Evolutionary conservation across 2,329 filamentous ascomycete genomes (phyloP), one percentile per base, ranked within the genome.

Genomic region (Tolypocladium album): DNA sequence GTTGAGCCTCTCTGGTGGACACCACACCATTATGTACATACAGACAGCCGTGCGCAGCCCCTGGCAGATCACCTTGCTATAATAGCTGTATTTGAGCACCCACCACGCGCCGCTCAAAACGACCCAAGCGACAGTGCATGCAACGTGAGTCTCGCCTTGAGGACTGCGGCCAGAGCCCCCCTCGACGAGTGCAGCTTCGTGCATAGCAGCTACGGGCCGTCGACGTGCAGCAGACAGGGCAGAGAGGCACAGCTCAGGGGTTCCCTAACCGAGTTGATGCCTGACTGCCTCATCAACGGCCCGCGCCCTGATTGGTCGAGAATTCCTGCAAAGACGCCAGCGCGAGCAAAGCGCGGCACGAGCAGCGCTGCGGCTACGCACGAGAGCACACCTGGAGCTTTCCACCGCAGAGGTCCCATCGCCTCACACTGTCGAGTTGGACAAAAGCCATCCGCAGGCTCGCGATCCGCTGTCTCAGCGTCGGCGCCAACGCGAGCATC

Each of bases 261-360:
- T 12, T 36, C 17, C 50, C 31, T 20, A 57, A 31, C 27, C 27
- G 47, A 57, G 61, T 74, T 71, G 70, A 66, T 75, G 74, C 72
- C 74, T 74, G 71, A 67, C 66, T 68, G 73, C 73, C 74, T 75
- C 67, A 72, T 59, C 55, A 55, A 59, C 47, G 39, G 52, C 58
- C 24, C 57, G 45, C 55, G 60, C 20, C 24, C 45, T 71, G 66
- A 74, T 74, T 73, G 67, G 72, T 52, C 62, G 55, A 59, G 43
- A 63, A 60, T 59, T 64, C 57, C 62, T 39, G 42, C 55, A 56
- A 52, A 50, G 11, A 55, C 45, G 45, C 56, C 39, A 22, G 56
- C 56, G 20, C 45, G 24, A 47, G 39, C 56, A 45, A 4, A 11
- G 24, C 17, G 22, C 43, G 11, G 20, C 27, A 39, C 52, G 34